Evolutionary conservation across 2,329 filamentous ascomycete genomes (phyloP).

Genomic region (Anisogramma anomala): DNA sequence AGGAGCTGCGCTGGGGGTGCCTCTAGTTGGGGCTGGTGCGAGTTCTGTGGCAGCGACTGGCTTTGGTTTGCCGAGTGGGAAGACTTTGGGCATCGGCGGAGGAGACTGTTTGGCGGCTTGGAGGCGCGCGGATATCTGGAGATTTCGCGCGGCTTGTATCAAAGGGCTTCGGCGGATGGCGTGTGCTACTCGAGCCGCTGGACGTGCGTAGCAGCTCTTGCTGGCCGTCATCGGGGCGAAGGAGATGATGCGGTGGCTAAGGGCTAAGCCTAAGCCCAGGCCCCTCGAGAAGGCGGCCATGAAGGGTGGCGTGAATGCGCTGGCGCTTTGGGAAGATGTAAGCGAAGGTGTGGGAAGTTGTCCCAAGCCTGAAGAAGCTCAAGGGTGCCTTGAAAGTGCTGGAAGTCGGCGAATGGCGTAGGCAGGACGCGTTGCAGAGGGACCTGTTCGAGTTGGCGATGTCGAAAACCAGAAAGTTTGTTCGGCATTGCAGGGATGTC

Average conservation of each 20-base stretch:
- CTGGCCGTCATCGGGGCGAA: slow-evolving; percentile 16
- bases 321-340: neutral
- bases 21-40: slow-evolving; percentile 2
- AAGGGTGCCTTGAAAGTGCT: too few species aligned
- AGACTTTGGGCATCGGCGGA: slow-evolving; percentile 1
- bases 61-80: too few species aligned
- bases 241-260: slow-evolving; percentile 17
- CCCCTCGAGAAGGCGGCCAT: slow-evolving; percentile 28
- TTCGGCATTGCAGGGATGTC: too few species aligned
- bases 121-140: slow-evolving; percentile 11
- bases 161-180: neutral
- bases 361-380: neutral
- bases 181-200: slow-evolving; percentile 2
- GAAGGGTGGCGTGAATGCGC: slow-evolving; percentile 7
- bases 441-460: too few species aligned
- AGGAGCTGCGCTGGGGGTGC: too few species aligned
- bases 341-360: too few species aligned
- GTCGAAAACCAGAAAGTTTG: too few species aligned
- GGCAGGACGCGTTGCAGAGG: too few species aligned
- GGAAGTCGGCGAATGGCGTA: too few species aligned
- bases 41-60: neutral
- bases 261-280: slow-evolving; percentile 18
- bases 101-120: slow-evolving; percentile 3
- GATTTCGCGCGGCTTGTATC: slow-evolving; percentile 9
- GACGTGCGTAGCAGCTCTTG: slow-evolving; percentile 7